A percentile compares a stretch with the other conserved stretches of the same genome.
These are phyloP conservation scores for Pelargonium fulgidum DNA, from an alignment of 441 rosid genomes.

Conservation along the genomic window DNA sequence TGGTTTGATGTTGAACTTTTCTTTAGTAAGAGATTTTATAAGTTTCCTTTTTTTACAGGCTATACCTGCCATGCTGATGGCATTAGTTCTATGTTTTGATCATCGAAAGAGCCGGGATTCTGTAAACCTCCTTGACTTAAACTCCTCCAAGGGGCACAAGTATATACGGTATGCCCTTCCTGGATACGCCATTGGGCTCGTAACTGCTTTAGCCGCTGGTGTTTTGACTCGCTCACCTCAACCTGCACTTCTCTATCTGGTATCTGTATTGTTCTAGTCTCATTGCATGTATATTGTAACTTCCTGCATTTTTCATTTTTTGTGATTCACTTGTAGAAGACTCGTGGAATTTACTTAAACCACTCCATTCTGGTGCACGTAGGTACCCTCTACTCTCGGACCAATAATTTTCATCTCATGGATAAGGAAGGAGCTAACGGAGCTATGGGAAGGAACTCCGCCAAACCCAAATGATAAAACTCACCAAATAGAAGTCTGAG, in stretches of 20 bases:
- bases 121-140: constrained; percentile 52
- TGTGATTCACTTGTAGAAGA: background rate
- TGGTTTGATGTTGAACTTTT: background rate
- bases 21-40: background rate
- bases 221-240: constrained; percentile 75
- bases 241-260: constrained; percentile 95
- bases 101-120: constrained; percentile 74
- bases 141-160: constrained; percentile 73
- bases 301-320: background rate
- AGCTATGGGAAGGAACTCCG: constrained; percentile 83
- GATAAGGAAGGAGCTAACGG: constrained; percentile 65
- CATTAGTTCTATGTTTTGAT: constrained; percentile 79
- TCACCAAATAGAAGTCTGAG: constrained; percentile 63
- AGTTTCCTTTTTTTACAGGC: constrained; percentile 42
- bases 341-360: background rate
- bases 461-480: constrained; percentile 46
- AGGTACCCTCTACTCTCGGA: constrained; percentile 94
- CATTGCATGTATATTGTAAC: background rate
- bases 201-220: constrained; percentile 76
- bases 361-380: constrained; percentile 7
- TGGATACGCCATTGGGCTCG: constrained; percentile 76
- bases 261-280: constrained; percentile 21
- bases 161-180: constrained; percentile 85
- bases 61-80: constrained; percentile 87
- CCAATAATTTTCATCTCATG: constrained; percentile 75